Base-by-base conservation (phyloP, 495 filamentous ascomycete genomes). In the Daldinia bambusicola region DNA sequence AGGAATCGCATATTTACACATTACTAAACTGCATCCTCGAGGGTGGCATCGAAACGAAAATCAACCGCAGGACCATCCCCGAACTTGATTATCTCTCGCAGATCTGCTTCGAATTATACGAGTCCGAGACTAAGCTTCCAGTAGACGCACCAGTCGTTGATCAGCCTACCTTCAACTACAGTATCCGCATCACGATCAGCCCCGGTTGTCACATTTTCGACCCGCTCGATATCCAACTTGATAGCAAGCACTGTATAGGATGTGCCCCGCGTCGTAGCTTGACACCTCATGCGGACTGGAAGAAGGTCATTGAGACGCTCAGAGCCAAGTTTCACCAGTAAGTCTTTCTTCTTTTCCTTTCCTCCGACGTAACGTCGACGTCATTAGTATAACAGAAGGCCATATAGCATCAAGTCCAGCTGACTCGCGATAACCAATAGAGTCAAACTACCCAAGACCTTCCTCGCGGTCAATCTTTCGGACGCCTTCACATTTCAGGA, bases 1-100 rank as follows among this genome's bases (percentile, higher is more conserved):
- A 99, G 77, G 95, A 99, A 82, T 95, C 92, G 5, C 95, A 99
- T 73, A 98, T 99, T 71, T 99, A 99, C 81, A 98, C 95, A 16
- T 86, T 99, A 34, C 86, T 99, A 52, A 99, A 99, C 80, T 98
- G 96, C 79, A 98, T 99, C 68, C 84, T 99, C 36, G 95, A 98
- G 81, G 95, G 95, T 67, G 95, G 96, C 37, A 92, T 99, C 67
- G 90, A 93, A 70, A 95, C 94, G 26, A 98, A 98, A 80, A 88
- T 89, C 72, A 90, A 93, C 67, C 89, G 95, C 48, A 92, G 91
- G 74, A 92, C 93, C 32, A 99, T 99, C 70, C 95, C 95, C 0
- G 95, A 99, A 77, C 87, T 99, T 52, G 95, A 99, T 77, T 99
- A 98, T 79, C 87, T 99, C n/a, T 94, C 91, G 31, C 93, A 97